Base-by-base conservation (phyloP, 371 early-diverging fungal species). In the Catenaria anguillulae region DNA sequence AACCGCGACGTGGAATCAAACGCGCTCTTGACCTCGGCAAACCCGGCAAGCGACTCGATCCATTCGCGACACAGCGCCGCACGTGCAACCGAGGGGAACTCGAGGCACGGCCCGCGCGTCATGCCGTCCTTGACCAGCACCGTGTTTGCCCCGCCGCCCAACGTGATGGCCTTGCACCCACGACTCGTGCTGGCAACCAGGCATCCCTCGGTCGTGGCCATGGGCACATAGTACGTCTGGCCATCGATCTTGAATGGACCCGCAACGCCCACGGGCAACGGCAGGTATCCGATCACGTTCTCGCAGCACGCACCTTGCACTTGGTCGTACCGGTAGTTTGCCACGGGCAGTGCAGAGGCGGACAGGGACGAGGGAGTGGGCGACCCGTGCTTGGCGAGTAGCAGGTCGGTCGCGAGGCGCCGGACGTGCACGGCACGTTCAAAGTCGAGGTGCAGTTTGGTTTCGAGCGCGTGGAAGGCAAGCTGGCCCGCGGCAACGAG, bases 141-240 rank as follows among this genome's bases (percentile, higher is more conserved):
- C 10, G 93, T 90, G 12, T 71, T 73, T 5, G 90, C 93, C 55
- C 97, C 96, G 48, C 92, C 90, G 37, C 89, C 86, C 45, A 82
- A 77, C 65, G 86, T 87, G 64, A 96, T 90, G 21, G 95, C 92
- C 73, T 97, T 97, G 73, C 93, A 93, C 12, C 97, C 97, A 60
- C 96, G 84, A n/a, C 89, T 84, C 26, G 93, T 84, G 43, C 93
- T 93, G 12, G 97, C 97, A n/a, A 97, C 86, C 61, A 97, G 71
- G 56, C 86, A 85, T 31, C 97, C 97, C 72, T 97, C 97, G 5
- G 96, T 96, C 2, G 97, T 97, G 19, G 93, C 92, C 93, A 97
- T 93, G 19, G 97, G 97, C 13, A 97, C 78, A 65, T 87, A 88
- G 40, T 85, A 77, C 8, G 68, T 48, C 62, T 84, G 76, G 37